Conservation (phyloP, 1,139 yeast species). For the Meyerozyma sp. region DNA sequence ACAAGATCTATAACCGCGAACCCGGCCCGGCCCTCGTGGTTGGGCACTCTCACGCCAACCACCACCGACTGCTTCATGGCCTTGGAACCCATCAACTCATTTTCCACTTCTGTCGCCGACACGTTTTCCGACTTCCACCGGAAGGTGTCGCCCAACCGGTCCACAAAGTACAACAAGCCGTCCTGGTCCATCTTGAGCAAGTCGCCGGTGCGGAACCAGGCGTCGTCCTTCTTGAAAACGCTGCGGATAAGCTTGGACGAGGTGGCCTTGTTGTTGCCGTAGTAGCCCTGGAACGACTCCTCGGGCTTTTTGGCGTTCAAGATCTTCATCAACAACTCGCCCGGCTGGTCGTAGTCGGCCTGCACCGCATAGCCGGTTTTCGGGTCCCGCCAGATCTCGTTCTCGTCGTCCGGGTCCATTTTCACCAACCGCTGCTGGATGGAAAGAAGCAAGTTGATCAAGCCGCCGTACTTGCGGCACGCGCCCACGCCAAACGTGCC, state of each 20-base stretch:
- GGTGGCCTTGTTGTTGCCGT: slow-evolving; percentile 76
- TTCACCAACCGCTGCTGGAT: slow-evolving; percentile 58
- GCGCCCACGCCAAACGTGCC: slow-evolving; percentile 88
- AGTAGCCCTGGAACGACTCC: slow-evolving; percentile 84
- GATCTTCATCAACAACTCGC: slow-evolving; percentile 79
- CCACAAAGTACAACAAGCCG: slow-evolving; percentile 78
- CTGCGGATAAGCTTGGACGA: slow-evolving; percentile 65
- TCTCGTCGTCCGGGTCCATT: slow-evolving; percentile 80
- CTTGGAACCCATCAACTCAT: slow-evolving; percentile 52
- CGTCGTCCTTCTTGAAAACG: slow-evolving; percentile 84
- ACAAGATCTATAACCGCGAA: slow-evolving; percentile 67
- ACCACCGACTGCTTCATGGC: slow-evolving; percentile 68
- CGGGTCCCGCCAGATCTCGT: slow-evolving; percentile 65
- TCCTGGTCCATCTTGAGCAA: slow-evolving; percentile 64
- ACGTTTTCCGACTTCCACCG: slow-evolving; percentile 98
- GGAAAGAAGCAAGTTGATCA: slow-evolving; percentile 52
- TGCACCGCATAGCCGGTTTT: slow-evolving; percentile 51
- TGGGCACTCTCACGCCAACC: slow-evolving; percentile 82
- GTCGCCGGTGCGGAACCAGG: slow-evolving; percentile 89
- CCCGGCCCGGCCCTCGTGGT: slow-evolving; percentile 95
- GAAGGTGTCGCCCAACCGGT: slow-evolving; percentile 91
- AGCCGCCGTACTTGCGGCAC: slow-evolving; percentile 73
- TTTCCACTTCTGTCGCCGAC: slow-evolving; percentile 90
- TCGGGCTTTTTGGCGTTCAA: slow-evolving; percentile 58
- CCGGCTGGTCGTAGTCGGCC: slow-evolving; percentile 58